Base-by-base conservation (phyloP, 805 yeast species). In the Cyberlindnera petersonii region DNA sequence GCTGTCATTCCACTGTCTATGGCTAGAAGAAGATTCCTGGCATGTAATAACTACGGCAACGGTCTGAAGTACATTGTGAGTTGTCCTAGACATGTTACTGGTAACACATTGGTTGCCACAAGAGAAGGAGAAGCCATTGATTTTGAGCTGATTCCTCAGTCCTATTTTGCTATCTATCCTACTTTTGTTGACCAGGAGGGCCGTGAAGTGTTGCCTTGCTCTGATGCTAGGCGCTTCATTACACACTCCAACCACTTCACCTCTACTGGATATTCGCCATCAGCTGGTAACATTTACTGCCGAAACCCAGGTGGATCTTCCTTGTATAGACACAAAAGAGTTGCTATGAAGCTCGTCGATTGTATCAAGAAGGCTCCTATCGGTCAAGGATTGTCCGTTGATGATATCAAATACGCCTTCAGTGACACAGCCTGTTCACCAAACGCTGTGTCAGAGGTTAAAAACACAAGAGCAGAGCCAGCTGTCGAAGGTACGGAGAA, bases 301-400 rank as follows among this genome's bases (percentile, higher is more conserved):
- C 37, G 42, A 34, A 43, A 43, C 40, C 47, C 47, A 33, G 47
- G 47, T 40, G 47, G 47, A 4, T 43, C 47, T 7, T 43, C 47
- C 3, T 28, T 43, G n/a, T 43, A 43, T 35, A 43, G 47, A 40
- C 36, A 40, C 26, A 43, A 37, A 36, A 40, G 47, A 31, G 40
- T 43, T 20, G 42, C 37, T 11, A 35, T 38, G 10, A 33, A 38
- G 27, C 13, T 43, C 11, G 47, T 43, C 9, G 47, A 43, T 23
- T 33, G 31, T 24, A 37, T 43, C 16, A 43, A 40, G 34, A 26
- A 24, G 19, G 16, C 17, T 9, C 35, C 47, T 26, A 8, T 31
- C 3, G 47, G 47, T 14, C 40, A 43, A 21, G 47, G 47, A 14
- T 13, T 43, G 31, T 37, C 37, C 8, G 38, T 37, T 11, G 31